phyloP scores from a whole-genome alignment of 768 basidiomycete genomes.

The Tulasnella sp. region DNA sequence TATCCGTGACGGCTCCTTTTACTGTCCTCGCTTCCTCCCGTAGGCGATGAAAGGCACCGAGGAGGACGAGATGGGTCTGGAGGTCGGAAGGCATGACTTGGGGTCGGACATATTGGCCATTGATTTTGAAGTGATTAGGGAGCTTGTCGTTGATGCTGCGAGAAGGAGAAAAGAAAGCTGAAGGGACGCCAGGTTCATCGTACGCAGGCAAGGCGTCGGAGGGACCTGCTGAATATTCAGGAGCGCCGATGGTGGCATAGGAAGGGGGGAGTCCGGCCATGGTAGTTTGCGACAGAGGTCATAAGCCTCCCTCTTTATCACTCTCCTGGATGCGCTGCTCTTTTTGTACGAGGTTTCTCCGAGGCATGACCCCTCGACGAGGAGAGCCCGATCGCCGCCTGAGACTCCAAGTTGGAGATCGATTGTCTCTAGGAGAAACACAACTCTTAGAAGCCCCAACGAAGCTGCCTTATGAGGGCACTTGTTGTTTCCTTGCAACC shows the following conservation, averaged over 20 bases:
- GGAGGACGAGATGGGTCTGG: constrained; percentile 21
- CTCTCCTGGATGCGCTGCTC: neutral
- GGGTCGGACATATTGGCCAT: neutral
- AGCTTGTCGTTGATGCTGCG: neutral
- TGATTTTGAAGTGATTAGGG: neutral
- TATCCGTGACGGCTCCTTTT: neutral
- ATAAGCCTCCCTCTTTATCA: neutral
- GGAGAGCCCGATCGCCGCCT: neutral
- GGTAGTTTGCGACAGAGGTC: neutral
- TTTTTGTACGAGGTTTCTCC: neutral
- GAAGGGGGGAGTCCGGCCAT: neutral
- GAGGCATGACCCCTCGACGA: neutral
- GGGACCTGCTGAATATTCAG: neutral
- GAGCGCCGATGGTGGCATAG: neutral
- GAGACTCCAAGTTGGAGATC: neutral
- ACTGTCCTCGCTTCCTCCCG: constrained; percentile 5
- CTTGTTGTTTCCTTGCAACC: too few relatives aligned
- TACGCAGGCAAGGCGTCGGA: neutral
- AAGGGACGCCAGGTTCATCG: neutral
- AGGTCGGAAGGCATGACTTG: constrained; percentile 18
- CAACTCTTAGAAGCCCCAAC: neutral
- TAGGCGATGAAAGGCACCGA: constrained; percentile 21
- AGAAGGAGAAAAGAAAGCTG: neutral
- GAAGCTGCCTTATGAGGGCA: neutral
- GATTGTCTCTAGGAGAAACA: neutral